Percentiles rank a stretch among this genome's conserved stretches.
Evolutionary conservation across 2,329 filamentous ascomycete species (phyloP).

Genomic region (Hyphodiscus sp.): DNA sequence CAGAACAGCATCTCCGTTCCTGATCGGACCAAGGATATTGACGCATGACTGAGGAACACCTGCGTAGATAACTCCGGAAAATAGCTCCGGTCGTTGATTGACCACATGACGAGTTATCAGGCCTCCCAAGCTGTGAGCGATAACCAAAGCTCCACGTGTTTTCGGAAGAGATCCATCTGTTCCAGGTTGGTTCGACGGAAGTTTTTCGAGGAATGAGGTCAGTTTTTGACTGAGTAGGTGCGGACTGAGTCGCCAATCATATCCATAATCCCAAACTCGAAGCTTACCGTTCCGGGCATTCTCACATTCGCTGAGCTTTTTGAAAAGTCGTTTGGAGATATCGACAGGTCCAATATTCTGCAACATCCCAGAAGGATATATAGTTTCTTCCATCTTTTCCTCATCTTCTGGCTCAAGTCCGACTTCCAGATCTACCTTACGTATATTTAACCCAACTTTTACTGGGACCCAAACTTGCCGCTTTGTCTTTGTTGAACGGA

Average conservation of each 20-base stretch:
- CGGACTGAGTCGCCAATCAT: slow-evolving; percentile 89
- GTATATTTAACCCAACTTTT: slow-evolving; percentile 84
- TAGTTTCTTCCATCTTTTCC: slow-evolving; percentile 72
- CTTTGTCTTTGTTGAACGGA: slow-evolving; percentile 75
- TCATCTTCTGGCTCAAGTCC: slow-evolving; percentile 78
- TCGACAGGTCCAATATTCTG: slow-evolving; percentile 88
- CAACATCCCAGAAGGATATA: slow-evolving; percentile 83
- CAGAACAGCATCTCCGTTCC: slow-evolving; percentile 88
- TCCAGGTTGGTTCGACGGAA: slow-evolving; percentile 64
- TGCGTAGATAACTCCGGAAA: slow-evolving; percentile 78
- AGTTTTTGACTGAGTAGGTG: slow-evolving; percentile 65
- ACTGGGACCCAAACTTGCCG: slow-evolving; percentile 92
- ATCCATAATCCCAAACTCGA: slow-evolving; percentile 83
- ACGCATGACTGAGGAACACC: slow-evolving; percentile 81
- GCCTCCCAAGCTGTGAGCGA: slow-evolving; percentile 83
- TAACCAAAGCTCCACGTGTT: slow-evolving; percentile 66
- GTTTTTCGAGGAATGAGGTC: slow-evolving; percentile 62
- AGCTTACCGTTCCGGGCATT: slow-evolving; percentile 67
- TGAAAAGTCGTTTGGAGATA: slow-evolving; percentile 76
- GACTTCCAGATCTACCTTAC: slow-evolving; percentile 86
- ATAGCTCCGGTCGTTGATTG: slow-evolving; percentile 77
- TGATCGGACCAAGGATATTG: slow-evolving; percentile 83
- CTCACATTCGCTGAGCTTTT: slow-evolving; percentile 65
- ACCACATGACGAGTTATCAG: slow-evolving; percentile 83
- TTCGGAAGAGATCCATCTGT: slow-evolving; percentile 37